Evolutionary conservation across 2,329 filamentous ascomycete genomes (phyloP), one percentile per base, ranked within the genome.

Genomic region (Hymenoscyphus scutula): DNA sequence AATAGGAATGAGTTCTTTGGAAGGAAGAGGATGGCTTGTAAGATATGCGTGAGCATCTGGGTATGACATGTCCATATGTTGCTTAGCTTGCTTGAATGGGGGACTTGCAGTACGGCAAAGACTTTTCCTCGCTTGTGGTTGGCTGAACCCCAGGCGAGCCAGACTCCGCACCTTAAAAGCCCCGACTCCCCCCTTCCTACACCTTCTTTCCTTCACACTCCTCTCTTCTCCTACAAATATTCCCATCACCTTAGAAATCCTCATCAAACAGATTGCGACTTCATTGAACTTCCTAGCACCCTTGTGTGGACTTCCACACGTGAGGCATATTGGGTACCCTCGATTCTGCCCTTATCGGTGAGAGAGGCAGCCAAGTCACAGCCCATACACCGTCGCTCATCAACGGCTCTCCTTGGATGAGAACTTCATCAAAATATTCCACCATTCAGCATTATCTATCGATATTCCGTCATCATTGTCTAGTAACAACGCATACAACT

Each of bases 251-350:
- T 58, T 63, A 41, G 19, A 56, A 55, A 62, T 53, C 41, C 67
- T 70, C 67, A 60, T 60, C 67, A 69, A 72, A 62, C 54, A 66
- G 63, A 60, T 68, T 67, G 58, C 62, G 66, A 66, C 62, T 71
- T 66, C 55, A 60, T 68, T 61, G 57, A 65, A 63, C 38, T 59
- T 64, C 59, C 56, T 66, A 60, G 48, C 64, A 63, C 61, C 62
- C 58, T 59, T 66, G 38, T 65, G 63, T 67, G 55, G 62, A 67
- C 65, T 68, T 70, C 62, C 62, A 63, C 69, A 69, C 61, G 65
- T 72, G 67, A 63, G 55, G 53, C 38, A 69, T 61, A 69, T 62
- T 62, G 58, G 69, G 71, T 74, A 73, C 72, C 71, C 72, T 73
- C 69, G 69, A 71, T 70, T 56, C n/a, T 63, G 58, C 60, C 65